Percentiles rank a stretch among this genome's conserved stretches.
Evolutionary conservation across 2,329 filamentous ascomycete species (phyloP).

Genomic region (Talaromyces albobiverticillius): DNA sequence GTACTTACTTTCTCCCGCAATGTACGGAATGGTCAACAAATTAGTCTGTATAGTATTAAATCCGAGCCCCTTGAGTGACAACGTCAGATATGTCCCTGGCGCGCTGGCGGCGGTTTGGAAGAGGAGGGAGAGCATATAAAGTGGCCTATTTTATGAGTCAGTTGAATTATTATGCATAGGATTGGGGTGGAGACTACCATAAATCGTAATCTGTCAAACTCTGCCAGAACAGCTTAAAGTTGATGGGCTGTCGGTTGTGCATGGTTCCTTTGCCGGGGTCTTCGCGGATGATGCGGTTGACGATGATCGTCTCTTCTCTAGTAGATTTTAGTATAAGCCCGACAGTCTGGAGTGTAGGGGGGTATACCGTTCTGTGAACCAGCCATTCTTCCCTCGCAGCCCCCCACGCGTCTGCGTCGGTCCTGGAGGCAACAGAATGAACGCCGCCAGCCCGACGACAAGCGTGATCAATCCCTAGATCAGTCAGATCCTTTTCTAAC

Average conservation of each 20-base stretch:
- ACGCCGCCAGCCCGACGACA: conserved; percentile 23
- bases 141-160: conserved; percentile 9
- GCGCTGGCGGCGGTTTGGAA: conserved; percentile 41
- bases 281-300: conserved; percentile 57
- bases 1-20: conserved; percentile 33
- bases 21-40: conserved; percentile 61
- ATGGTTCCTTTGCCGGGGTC: conserved; percentile 56
- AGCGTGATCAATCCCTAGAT: conserved; percentile 10
- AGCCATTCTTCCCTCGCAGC: conserved; percentile 42
- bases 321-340: background rate
- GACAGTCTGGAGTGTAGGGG: no score
- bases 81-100: conserved; percentile 35
- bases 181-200: conserved; percentile 29
- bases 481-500: background rate
- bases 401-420: conserved; percentile 38
- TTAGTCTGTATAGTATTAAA: conserved; percentile 61
- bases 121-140: conserved; percentile 33
- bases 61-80: conserved; percentile 50
- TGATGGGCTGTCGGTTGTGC: conserved; percentile 54
- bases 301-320: conserved; percentile 63
- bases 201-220: conserved; percentile 53
- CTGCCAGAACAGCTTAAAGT: conserved; percentile 45
- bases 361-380: conserved; percentile 15
- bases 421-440: conserved; percentile 39
- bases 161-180: background rate